These are phyloP conservation scores for Decorospora gaudefroyi DNA, from an alignment of 2,329 filamentous ascomycete species.

Conservation along the genomic window DNA sequence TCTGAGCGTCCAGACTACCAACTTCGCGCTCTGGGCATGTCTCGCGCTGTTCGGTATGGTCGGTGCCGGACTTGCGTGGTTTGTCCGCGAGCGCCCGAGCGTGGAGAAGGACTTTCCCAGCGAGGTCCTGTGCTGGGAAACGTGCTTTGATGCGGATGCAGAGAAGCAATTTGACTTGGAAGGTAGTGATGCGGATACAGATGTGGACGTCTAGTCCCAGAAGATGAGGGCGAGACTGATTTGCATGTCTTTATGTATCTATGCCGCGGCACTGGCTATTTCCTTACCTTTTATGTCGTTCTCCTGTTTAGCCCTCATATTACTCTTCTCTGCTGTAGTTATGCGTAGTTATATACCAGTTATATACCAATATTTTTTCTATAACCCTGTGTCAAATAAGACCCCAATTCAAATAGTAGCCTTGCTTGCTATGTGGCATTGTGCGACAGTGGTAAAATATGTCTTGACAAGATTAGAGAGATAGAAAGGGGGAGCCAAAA, in stretches of 20 bases:
- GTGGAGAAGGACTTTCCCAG: conserved; percentile 52
- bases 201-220: conserved; percentile 4
- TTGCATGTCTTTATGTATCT: conserved; percentile 11
- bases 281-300: no score
- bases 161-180: conserved; percentile 30
- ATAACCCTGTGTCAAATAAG: no score
- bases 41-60: conserved; percentile 49
- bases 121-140: conserved; percentile 53
- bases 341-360: no score
- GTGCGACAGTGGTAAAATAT: no score
- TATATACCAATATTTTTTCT: no score
- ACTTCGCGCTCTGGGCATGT: conserved; percentile 53
- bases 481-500: no score
- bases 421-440: no score
- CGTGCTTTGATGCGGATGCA: conserved; percentile 52
- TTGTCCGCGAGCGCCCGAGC: conserved; percentile 51
- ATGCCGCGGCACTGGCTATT: no score
- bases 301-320: no score
- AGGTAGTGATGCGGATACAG: conserved; percentile 7
- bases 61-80: conserved; percentile 53
- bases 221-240: not conserved
- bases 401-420: no score
- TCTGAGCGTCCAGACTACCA: conserved; percentile 50
- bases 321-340: no score
- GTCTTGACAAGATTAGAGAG: no score